A percentile compares a stretch with the other conserved stretches of the same genome.
Conservation (phyloP, 1,139 yeast species). For the Pneumocystis murina region DNA sequence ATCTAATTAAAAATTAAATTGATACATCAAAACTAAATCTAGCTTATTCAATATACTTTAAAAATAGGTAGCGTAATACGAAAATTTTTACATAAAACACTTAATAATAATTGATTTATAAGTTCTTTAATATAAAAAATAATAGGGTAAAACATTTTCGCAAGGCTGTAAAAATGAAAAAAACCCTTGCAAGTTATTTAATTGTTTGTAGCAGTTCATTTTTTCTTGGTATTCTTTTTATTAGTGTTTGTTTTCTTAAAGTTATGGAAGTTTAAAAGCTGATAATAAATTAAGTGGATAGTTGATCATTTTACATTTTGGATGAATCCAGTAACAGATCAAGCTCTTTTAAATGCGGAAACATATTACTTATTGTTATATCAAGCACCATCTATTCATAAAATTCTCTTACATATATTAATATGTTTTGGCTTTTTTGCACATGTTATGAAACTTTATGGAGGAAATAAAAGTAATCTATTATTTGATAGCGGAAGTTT, state of each 20-base stretch:
- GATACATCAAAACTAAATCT: too few species aligned
- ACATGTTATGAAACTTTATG: not conserved
- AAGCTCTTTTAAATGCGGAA: not conserved
- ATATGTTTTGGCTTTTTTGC: not conserved
- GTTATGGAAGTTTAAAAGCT: not conserved
- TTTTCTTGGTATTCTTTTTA: not conserved
- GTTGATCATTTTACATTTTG: not conserved
- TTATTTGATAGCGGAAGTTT: constrained; percentile 82
- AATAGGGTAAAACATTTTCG: not conserved
- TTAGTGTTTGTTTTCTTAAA: not conserved
- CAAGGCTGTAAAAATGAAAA: not conserved
- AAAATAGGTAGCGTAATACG: too few species aligned
- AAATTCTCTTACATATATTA: not conserved
- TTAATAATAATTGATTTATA: too few species aligned
- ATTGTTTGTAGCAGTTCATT: not conserved
- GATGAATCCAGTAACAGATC: not conserved
- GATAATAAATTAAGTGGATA: not conserved
- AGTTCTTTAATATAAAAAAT: not conserved
- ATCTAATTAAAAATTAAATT: too few species aligned
- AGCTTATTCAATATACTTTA: too few species aligned
- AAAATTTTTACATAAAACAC: too few species aligned
- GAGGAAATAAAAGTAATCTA: constrained; percentile 29
- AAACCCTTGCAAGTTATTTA: not conserved
- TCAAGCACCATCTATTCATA: not conserved
- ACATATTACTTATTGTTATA: not conserved